Evolutionary conservation across 805 yeast species (phyloP).

Genomic region (Teunomyces tritomae): DNA sequence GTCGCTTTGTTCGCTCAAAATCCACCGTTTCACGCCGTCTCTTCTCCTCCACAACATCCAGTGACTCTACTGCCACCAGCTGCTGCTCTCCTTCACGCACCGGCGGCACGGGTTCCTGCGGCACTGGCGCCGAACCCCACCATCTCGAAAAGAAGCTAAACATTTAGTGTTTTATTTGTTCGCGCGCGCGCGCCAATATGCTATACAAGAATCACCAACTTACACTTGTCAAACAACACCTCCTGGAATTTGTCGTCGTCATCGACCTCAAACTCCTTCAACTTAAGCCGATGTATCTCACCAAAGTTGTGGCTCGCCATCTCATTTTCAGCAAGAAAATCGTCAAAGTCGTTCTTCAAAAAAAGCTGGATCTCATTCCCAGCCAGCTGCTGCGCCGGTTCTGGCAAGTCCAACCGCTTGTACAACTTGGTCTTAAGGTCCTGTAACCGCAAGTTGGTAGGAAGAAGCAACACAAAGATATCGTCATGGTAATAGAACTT

Average conservation of each 20-base stretch:
- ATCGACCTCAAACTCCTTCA: slow-evolving; percentile 36
- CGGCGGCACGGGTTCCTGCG: neutral
- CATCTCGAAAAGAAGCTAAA: neutral
- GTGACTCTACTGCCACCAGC: too few relatives aligned
- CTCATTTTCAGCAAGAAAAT: slow-evolving; percentile 30
- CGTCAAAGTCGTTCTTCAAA: slow-evolving; percentile 43
- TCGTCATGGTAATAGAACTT: slow-evolving; percentile 80
- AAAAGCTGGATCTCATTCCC: slow-evolving; percentile 28
- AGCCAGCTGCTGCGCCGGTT: neutral
- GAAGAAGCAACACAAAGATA: slow-evolving; percentile 67
- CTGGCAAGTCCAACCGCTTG: slow-evolving; percentile 43
- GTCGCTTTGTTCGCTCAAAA: neutral
- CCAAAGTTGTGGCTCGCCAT: slow-evolving; percentile 26
- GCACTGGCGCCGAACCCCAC: neutral
- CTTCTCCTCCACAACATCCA: neutral
- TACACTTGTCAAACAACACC: slow-evolving; percentile 42
- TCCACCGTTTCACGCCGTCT: neutral
- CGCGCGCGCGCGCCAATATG: slow-evolving; percentile 1
- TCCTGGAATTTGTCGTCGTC: slow-evolving; percentile 39
- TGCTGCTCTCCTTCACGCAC: too few relatives aligned
- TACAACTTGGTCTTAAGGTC: slow-evolving; percentile 52
- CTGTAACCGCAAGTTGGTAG: slow-evolving; percentile 43
- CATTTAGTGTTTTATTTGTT: neutral
- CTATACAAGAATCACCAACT: slow-evolving; percentile 30
- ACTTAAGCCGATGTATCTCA: slow-evolving; percentile 22